Evolutionary conservation across 139 green algal species (phyloP), one percentile per base, ranked within the genome.

Genomic region (Chlorella sp.): DNA sequence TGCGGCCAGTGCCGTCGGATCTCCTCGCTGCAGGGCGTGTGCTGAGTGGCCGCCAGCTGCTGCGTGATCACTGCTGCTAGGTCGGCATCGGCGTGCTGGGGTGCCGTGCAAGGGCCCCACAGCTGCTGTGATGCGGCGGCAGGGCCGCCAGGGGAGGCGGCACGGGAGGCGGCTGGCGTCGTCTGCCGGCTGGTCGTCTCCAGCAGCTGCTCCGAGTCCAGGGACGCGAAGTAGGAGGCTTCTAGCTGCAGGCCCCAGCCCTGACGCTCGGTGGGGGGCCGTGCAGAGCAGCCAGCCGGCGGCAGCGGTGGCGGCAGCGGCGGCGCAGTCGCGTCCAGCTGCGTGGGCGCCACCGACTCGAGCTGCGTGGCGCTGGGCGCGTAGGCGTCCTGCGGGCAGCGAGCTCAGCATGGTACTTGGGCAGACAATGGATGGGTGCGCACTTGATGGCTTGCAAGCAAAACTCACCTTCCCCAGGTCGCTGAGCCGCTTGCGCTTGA

Each of bases 1-100:
- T 65, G 78, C 32, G 78, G 78, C 28, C 63, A 83, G 78, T 83
- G 78, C 63, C 63, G 28, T 41, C 44, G 13, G 28, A 83, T 83
- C 39, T 83, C 78, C 41, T 83, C 63, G 3, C 28, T 74, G 25
- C 62, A 23, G 0, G 41, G 78, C 41, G 62, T 64, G 39, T 18
- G 63, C 76, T 83, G 51, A 9, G 51, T 60, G 11, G 51, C 51
- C 20, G 36, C 26, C 39, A 74, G 78, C 78, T 74, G 78, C 78
- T 83, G 78, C 38, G 28, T 75, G 78, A 74, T 83, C 41, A 75
- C 51, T 1, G 65, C 80, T 56, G 67, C 80, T 25, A 85, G 32
- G 65, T 60, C 80, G 25, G 80, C 78, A 15, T 26, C 63, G 0
- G 36, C 28, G 1, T 9, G 16, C 63, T 83, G 78, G 3, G 41